A percentile compares a stretch with the other conserved stretches of the same genome.
phyloP scores from a whole-genome alignment of 768 basidiomycete genomes.

The Lentinula edodes region DNA sequence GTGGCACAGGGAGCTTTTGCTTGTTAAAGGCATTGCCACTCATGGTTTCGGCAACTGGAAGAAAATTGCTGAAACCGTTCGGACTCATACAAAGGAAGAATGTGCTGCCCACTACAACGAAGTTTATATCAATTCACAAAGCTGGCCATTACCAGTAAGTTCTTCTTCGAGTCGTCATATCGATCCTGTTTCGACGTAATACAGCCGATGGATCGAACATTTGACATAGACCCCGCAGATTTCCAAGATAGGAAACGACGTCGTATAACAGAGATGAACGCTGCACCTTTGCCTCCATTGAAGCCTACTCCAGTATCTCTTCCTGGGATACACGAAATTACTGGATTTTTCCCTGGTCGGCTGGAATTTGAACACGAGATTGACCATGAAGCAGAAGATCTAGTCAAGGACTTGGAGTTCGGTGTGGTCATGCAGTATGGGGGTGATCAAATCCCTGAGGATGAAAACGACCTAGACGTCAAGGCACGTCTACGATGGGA shows the following conservation, averaged over 20 bases:
- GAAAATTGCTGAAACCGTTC: slow-evolving; percentile 91
- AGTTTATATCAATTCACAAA: slow-evolving; percentile 71
- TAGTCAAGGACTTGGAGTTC: slow-evolving; percentile 95
- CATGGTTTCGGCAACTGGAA: slow-evolving; percentile 97
- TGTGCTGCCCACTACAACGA: slow-evolving; percentile 84
- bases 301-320: slow-evolving; percentile 82
- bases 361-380: slow-evolving; percentile 97
- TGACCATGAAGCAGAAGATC: slow-evolving; percentile 94
- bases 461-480: slow-evolving; percentile 73
- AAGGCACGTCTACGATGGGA: slow-evolving; percentile 48
- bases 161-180: slow-evolving; percentile 2
- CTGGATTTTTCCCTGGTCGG: slow-evolving; percentile 92
- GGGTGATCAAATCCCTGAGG: slow-evolving; percentile 76
- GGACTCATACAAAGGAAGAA: slow-evolving; percentile 90
- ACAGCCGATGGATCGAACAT: slow-evolving; percentile 52
- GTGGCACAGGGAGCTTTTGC: slow-evolving; percentile 67
- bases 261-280: slow-evolving; percentile 78
- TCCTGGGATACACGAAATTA: slow-evolving; percentile 88
- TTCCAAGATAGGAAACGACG: slow-evolving; percentile 89
- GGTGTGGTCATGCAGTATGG: slow-evolving; percentile 83
- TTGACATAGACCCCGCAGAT: slow-evolving; percentile 70
- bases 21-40: slow-evolving; percentile 81
- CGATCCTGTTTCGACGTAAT: slow-evolving; percentile 6
- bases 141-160: slow-evolving; percentile 80
- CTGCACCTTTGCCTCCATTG: slow-evolving; percentile 46